These are phyloP conservation scores for Immersiporthe knoxdaviesiana DNA, from an alignment of 2,329 filamentous ascomycete genomes.

Conservation along the genomic window DNA sequence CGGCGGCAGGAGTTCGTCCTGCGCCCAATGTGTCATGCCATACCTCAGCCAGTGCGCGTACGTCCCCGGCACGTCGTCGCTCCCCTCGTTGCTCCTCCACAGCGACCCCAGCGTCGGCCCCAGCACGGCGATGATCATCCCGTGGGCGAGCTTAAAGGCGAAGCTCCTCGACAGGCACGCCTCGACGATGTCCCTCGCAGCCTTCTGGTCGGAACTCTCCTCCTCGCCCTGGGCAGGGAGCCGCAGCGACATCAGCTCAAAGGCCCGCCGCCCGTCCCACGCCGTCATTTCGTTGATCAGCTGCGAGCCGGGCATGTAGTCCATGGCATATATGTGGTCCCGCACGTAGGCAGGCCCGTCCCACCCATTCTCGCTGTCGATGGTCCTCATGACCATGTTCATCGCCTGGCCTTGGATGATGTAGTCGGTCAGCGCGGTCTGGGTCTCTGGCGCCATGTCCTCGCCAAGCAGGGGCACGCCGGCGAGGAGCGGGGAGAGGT, in stretches of 20 bases:
- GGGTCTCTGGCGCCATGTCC: slow-evolving; percentile 44
- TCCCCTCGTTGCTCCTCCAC: slow-evolving; percentile 54
- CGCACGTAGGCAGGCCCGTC: slow-evolving; percentile 56
- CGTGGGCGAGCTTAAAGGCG: slow-evolving; percentile 59
- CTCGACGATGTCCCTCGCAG: slow-evolving; percentile 56
- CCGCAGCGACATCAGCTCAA: slow-evolving; percentile 51
- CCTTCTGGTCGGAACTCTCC: slow-evolving; percentile 50
- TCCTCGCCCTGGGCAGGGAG: slow-evolving; percentile 43
- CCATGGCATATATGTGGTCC: slow-evolving; percentile 53
- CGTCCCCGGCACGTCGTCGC: slow-evolving; percentile 53
- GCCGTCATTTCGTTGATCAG: slow-evolving; percentile 55
- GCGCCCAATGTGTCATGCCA: slow-evolving; percentile 52
- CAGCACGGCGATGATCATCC: slow-evolving; percentile 53
- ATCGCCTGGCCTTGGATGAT: slow-evolving; percentile 60
- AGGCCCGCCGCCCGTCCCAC: slow-evolving; percentile 55
- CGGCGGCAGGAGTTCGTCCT: slow-evolving; percentile 43
- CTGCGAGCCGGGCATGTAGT: slow-evolving; percentile 55
- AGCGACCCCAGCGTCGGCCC: slow-evolving; percentile 56
- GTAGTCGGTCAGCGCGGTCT: slow-evolving; percentile 56
- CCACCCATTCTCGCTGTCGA: slow-evolving; percentile 56
- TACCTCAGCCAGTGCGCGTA: slow-evolving; percentile 59
- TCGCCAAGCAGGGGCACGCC: slow-evolving; percentile 46
- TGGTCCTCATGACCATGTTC: slow-evolving; percentile 53
- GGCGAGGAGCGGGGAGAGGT: slow-evolving; percentile 49
- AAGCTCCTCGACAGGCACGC: slow-evolving; percentile 53